A percentile compares a stretch with the other conserved stretches of the same genome.
These are phyloP conservation scores for Chaetomiaceae sp. DNA, from an alignment of 2,329 filamentous ascomycete species.

Conservation along the genomic window DNA sequence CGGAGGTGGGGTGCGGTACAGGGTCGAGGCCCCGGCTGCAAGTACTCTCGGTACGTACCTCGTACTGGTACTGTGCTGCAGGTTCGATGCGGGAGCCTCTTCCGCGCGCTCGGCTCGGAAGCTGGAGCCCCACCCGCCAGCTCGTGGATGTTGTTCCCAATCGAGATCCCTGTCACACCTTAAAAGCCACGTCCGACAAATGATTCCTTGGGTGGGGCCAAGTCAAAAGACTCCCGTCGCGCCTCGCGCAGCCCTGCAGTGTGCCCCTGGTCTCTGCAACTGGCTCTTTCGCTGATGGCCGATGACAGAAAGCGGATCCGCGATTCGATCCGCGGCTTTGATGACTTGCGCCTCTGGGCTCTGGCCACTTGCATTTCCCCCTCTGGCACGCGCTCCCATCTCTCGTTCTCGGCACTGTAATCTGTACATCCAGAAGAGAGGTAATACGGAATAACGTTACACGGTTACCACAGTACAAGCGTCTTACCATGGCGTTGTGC, in stretches of 20 bases:
- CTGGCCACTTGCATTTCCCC: not conserved
- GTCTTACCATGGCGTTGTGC: too few species aligned
- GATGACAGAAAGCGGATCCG: slow-evolving; percentile 10
- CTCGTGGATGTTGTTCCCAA: not conserved
- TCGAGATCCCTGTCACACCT: slow-evolving; percentile 15
- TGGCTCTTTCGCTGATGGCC: slow-evolving; percentile 1
- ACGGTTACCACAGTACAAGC: too few species aligned
- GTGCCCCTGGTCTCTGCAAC: too few species aligned
- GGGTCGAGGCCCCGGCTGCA: not conserved
- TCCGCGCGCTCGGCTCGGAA: slow-evolving; percentile 15
- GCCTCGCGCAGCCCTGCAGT: slow-evolving; percentile 1
- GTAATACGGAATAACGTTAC: too few species aligned
- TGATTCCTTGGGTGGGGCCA: slow-evolving; percentile 4
- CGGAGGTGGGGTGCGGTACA: slow-evolving; percentile 15
- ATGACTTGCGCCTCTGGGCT: not conserved
- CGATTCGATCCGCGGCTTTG: slow-evolving; percentile 6
- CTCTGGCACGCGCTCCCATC: not conserved
- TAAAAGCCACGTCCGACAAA: slow-evolving; percentile 8
- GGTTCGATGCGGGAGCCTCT: slow-evolving; percentile 11
- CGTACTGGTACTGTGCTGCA: slow-evolving; percentile 9
- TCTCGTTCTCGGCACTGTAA: not conserved
- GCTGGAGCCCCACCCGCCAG: not conserved
- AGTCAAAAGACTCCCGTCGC: not conserved
- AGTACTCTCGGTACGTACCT: slow-evolving; percentile 6
- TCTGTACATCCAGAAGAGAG: not conserved